Conservation (phyloP, 345 rosid genomes). For the Linum tenue region DNA sequence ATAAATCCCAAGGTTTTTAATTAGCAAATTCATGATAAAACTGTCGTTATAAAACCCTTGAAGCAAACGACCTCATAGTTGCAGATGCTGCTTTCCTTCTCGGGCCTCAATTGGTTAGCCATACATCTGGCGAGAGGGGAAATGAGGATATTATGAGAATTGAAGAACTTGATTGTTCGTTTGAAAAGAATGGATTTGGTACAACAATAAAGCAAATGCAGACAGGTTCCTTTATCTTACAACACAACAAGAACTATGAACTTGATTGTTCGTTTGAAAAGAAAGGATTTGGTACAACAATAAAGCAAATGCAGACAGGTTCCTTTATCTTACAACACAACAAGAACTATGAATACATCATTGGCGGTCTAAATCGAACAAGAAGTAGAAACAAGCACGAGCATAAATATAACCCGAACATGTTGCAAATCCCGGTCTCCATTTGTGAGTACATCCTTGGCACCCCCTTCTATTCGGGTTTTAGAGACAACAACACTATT, state of each 20-base stretch:
- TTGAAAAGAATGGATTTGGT: neutral
- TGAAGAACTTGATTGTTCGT: neutral
- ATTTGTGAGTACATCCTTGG: conserved; percentile 66
- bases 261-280: neutral
- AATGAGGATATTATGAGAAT: no score
- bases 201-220: neutral
- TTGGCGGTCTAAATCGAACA: conserved; percentile 56
- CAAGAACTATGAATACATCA: neutral
- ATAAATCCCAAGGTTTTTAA: no score
- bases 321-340: neutral
- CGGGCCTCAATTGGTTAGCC: no score
- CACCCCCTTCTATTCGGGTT: conserved; percentile 91
- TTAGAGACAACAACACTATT: conserved; percentile 49
- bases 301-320: neutral
- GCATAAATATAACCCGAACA: conserved; percentile 73
- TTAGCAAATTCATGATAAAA: no score
- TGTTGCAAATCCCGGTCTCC: conserved; percentile 75
- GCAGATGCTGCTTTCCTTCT: no score
- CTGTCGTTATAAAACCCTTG: no score
- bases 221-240: neutral
- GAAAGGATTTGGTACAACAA: neutral
- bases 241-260: neutral
- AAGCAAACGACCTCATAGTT: no score
- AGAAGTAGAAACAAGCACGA: conserved; percentile 59
- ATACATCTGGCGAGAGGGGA: no score